These are phyloP conservation scores for Verticillium zaregamsianum DNA, from an alignment of 2,329 filamentous ascomycete genomes.

Conservation along the genomic window DNA sequence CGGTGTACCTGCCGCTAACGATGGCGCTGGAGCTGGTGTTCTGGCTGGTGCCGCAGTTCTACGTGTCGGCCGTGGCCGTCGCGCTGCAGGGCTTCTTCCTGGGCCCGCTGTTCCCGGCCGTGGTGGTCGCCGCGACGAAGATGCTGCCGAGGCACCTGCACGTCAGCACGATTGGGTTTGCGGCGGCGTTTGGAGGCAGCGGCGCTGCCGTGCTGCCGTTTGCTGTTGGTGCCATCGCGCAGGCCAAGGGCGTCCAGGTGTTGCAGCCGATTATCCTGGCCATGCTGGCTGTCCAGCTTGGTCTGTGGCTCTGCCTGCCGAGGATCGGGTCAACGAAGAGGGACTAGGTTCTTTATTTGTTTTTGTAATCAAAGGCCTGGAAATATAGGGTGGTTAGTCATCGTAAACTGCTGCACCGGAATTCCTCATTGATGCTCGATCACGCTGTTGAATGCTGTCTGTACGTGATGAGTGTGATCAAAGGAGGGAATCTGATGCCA, in stretches of 20 bases:
- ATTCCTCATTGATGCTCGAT: too few relatives aligned
- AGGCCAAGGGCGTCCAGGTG: conserved; percentile 48
- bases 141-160: conserved; percentile 68
- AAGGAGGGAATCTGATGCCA: too few relatives aligned
- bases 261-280: conserved; percentile 54
- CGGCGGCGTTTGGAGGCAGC: conserved; percentile 68
- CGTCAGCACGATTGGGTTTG: conserved; percentile 72
- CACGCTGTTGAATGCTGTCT: too few relatives aligned
- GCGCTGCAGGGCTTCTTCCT: conserved; percentile 74
- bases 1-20: conserved; percentile 59
- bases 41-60: conserved; percentile 77
- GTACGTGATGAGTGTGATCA: too few relatives aligned
- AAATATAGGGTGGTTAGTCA: too few relatives aligned
- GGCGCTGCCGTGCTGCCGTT: conserved; percentile 67
- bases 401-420: too few relatives aligned
- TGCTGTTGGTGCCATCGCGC: conserved; percentile 62
- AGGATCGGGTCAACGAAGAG: conserved; percentile 32
- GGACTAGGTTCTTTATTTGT: neutral
- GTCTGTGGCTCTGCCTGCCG: conserved; percentile 43
- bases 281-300: conserved; percentile 37
- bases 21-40: conserved; percentile 68
- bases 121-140: conserved; percentile 66
- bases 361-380: neutral
- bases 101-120: conserved; percentile 72
- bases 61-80: conserved; percentile 69